These are phyloP conservation scores for Samsoniella hepiali DNA, from an alignment of 2,329 filamentous ascomycete genomes.

Conservation along the genomic window DNA sequence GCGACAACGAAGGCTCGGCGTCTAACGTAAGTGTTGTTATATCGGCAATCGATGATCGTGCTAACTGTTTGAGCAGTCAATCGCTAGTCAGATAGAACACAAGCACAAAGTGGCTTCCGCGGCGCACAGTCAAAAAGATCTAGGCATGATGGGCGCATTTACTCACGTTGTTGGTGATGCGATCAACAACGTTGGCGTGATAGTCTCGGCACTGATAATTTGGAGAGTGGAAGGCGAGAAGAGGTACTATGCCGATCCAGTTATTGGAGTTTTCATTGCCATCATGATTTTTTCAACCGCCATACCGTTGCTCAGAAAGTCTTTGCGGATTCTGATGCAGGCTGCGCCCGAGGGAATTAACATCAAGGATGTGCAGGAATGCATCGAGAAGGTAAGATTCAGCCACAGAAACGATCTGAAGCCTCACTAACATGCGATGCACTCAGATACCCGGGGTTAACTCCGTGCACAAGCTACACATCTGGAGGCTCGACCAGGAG, in stretches of 20 bases:
- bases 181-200: conserved; percentile 73
- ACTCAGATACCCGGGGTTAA: conserved; percentile 60
- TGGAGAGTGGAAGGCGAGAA: conserved; percentile 58
- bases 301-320: conserved; percentile 58
- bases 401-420: background rate
- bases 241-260: conserved; percentile 70
- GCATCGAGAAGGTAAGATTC: conserved; percentile 57
- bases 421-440: conserved; percentile 18
- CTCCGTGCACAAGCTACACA: conserved; percentile 68
- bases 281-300: conserved; percentile 68
- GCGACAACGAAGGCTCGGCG: background rate
- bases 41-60: background rate
- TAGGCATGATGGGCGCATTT: conserved; percentile 70
- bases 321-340: conserved; percentile 65
- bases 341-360: conserved; percentile 60
- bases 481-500: conserved; percentile 70
- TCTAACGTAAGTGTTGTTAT: background rate
- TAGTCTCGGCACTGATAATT: conserved; percentile 65
- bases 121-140: conserved; percentile 47
- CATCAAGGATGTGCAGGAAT: conserved; percentile 61
- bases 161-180: conserved; percentile 71
- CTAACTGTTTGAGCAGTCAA: conserved; percentile 11
- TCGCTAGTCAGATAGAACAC: conserved; percentile 45
- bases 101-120: conserved; percentile 39
- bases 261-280: conserved; percentile 64